Evolutionary conservation across 805 yeast species (phyloP).

Genomic region (Yarrowia sp.): DNA sequence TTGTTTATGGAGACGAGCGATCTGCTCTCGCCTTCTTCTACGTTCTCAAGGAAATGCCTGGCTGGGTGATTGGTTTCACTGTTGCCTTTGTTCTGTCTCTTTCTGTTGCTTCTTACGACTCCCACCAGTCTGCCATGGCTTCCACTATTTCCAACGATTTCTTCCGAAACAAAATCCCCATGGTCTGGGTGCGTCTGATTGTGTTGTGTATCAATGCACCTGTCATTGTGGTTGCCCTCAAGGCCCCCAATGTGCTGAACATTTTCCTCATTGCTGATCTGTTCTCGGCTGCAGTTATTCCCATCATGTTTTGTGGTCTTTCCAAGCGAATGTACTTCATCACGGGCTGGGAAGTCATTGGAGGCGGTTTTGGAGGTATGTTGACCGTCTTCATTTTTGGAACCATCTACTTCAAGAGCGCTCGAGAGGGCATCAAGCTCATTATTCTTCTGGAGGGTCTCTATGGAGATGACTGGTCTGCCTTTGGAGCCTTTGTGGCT

Average conservation of each 20-base stretch:
- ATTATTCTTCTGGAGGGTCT: slow-evolving; percentile 64
- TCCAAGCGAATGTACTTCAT: slow-evolving; percentile 63
- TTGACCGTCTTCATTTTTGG: slow-evolving; percentile 81
- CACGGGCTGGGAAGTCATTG: slow-evolving; percentile 74
- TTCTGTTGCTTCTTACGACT: slow-evolving; percentile 86
- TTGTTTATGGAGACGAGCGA: slow-evolving; percentile 20
- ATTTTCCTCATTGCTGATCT: slow-evolving; percentile 89
- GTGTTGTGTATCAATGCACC: slow-evolving; percentile 83
- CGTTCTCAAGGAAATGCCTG: slow-evolving; percentile 67
- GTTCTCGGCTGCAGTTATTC: slow-evolving; percentile 82
- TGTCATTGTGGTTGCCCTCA: slow-evolving; percentile 75
- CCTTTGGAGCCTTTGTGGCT: slow-evolving; percentile 89
- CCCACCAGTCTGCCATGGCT: slow-evolving; percentile 82
- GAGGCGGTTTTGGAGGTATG: slow-evolving; percentile 81
- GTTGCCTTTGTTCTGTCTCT: slow-evolving; percentile 68
- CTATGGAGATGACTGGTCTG: slow-evolving; percentile 83
- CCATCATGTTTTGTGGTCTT: slow-evolving; percentile 76
- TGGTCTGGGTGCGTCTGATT: slow-evolving; percentile 62
- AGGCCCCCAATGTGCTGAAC: slow-evolving; percentile 78
- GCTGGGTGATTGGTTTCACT: slow-evolving; percentile 82
- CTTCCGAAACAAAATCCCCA: slow-evolving; percentile 73
- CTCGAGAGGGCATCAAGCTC: slow-evolving; percentile 72
- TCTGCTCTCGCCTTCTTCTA: slow-evolving; percentile 60
- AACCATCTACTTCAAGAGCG: slow-evolving; percentile 66
- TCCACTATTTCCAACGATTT: slow-evolving; percentile 87